phyloP scores from a whole-genome alignment of 192 early-diverging fungal genomes.

The Podila epigama region DNA sequence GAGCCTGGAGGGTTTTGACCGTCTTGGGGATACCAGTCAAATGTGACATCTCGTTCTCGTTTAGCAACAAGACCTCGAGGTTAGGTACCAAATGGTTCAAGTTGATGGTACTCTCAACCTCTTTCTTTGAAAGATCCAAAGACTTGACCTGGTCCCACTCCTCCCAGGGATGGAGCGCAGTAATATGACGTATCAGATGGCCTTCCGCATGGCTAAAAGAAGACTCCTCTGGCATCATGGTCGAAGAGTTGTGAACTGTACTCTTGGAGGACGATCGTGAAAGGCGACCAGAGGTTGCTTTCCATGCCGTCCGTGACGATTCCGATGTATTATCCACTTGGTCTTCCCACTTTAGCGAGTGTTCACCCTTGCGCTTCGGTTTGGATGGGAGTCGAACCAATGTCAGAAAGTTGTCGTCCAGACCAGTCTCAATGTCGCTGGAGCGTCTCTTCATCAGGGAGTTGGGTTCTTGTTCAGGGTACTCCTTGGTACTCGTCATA shows the following conservation, averaged over 20 bases:
- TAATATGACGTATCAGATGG: conserved; percentile 17
- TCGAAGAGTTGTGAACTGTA: background rate
- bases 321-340: conserved; percentile 28
- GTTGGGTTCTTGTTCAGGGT: background rate
- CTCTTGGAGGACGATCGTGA: conserved; percentile 18
- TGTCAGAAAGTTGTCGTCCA: conserved; percentile 12
- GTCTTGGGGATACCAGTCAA: conserved; percentile 36
- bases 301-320: conserved; percentile 2
- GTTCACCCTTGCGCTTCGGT: conserved; percentile 19
- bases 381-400: conserved; percentile 21
- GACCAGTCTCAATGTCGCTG: background rate
- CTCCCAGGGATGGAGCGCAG: conserved; percentile 29
- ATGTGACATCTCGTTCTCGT: conserved; percentile 36
- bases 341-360: conserved; percentile 45
- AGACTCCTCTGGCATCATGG: conserved; percentile 24
- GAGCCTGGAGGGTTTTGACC: conserved; percentile 38
- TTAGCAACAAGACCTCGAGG: conserved; percentile 28
- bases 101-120: conserved; percentile 27
- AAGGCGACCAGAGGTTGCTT: background rate
- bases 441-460: background rate
- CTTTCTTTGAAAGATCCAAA: conserved; percentile 26
- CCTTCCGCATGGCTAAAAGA: conserved; percentile 38
- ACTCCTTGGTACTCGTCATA: background rate
- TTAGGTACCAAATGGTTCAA: conserved; percentile 22
- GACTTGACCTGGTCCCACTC: conserved; percentile 46